A percentile compares a stretch with the other conserved stretches of the same genome.
Evolutionary conservation across 1,284 basidiomycete genomes (phyloP).

Genomic region (Mycena sp.): DNA sequence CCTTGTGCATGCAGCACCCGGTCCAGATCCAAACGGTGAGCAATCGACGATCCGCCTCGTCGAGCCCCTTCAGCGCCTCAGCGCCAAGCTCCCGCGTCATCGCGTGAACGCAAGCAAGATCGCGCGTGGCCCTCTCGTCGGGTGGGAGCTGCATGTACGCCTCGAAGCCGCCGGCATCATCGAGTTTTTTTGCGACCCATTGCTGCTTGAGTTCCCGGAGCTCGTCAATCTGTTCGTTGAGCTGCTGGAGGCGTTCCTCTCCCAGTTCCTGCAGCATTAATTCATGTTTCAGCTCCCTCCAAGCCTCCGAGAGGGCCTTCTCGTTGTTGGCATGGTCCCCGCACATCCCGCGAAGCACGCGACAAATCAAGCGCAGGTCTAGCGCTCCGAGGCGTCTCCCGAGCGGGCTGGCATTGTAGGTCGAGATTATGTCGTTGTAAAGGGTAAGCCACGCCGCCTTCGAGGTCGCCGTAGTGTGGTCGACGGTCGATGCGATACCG

Average conservation of each 20-base stretch:
- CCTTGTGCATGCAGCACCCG: no score
- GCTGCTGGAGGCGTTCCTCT: no score
- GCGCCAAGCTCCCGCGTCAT: conserved; percentile 26
- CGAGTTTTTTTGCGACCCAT: conserved; percentile 5
- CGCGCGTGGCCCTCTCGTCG: conserved; percentile 9
- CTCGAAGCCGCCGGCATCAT: conserved; percentile 1
- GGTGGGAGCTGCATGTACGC: no score
- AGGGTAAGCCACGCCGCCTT: conserved; percentile 14
- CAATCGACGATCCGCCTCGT: conserved; percentile 21
- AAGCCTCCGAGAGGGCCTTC: conserved; percentile 17
- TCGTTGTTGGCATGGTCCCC: conserved; percentile 31
- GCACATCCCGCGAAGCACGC: conserved; percentile 21
- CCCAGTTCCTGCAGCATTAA: conserved; percentile 9
- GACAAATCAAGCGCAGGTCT: conserved; percentile 17
- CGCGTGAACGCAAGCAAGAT: conserved; percentile 12
- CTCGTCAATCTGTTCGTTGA: conserved; percentile 9
- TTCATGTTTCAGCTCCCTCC: conserved; percentile 16
- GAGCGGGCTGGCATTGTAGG: conserved; percentile 21
- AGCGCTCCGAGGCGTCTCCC: conserved; percentile 1
- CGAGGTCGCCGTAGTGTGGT: no score
- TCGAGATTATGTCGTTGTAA: conserved; percentile 13
- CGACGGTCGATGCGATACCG: no score
- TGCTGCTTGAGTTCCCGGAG: neutral
- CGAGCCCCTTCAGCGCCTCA: conserved; percentile 32
- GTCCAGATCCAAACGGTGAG: no score